Percentiles rank a stretch among this genome's conserved stretches.
Evolutionary conservation across 1,139 yeast genomes (phyloP).

Genomic region (Geotrichum histeridarum): DNA sequence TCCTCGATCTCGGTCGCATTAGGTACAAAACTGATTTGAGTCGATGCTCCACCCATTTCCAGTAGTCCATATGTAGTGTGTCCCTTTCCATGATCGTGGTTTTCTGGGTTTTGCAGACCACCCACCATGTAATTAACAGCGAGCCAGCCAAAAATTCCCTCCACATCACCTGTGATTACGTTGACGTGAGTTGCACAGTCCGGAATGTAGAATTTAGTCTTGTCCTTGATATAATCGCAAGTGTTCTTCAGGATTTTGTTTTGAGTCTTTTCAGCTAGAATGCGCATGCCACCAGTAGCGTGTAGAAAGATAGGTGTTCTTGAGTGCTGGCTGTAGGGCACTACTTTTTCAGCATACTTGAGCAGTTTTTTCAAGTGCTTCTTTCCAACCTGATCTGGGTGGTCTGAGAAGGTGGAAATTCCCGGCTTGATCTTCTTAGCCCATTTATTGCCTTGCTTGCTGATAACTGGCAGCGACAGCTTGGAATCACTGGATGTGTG

Average conservation of each 20-base stretch:
- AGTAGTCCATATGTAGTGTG: constrained; percentile 66
- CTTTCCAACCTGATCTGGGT: constrained; percentile 51
- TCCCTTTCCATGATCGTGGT: constrained; percentile 49
- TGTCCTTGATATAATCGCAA: constrained; percentile 50
- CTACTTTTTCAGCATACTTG: constrained; percentile 49
- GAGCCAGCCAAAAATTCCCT: constrained; percentile 81
- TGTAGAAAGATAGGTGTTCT: constrained; percentile 73
- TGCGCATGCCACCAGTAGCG: constrained; percentile 77
- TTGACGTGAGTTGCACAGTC: constrained; percentile 51
- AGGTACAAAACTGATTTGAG: constrained; percentile 78
- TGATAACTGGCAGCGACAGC: constrained; percentile 44
- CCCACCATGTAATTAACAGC: constrained; percentile 67
- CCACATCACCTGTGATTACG: constrained; percentile 69
- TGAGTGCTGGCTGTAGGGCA: constrained; percentile 61
- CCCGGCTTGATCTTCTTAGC: constrained; percentile 64
- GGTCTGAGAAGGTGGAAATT: constrained; percentile 49
- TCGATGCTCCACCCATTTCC: constrained; percentile 88
- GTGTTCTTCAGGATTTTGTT: constrained; percentile 45
- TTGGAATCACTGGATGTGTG: no score
- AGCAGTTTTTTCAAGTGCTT: constrained; percentile 54
- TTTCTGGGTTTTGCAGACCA: constrained; percentile 46
- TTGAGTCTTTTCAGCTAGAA: constrained; percentile 48
- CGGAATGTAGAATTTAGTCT: constrained; percentile 56
- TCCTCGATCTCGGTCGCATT: constrained; percentile 50
- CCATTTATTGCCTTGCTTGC: constrained; percentile 49